Evolutionary conservation across 352 stramenopile species (phyloP).

Genomic region (Globisporangium iwayamae): DNA sequence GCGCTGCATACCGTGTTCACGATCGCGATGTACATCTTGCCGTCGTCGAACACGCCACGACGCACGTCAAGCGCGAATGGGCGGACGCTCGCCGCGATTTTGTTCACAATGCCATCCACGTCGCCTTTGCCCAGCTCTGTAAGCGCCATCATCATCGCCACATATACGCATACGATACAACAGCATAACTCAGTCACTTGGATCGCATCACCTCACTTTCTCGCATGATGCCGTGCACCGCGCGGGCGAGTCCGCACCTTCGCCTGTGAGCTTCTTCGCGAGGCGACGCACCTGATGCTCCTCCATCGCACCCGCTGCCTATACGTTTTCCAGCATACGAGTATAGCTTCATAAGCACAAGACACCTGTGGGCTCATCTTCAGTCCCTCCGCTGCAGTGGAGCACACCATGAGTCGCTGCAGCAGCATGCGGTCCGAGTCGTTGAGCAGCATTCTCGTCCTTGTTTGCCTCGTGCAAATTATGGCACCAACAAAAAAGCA

Average conservation of each 20-base stretch:
- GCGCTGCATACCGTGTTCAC: slow-evolving; percentile 60
- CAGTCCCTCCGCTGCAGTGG: not conserved
- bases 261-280: slow-evolving; percentile 54
- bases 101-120: slow-evolving; percentile 66
- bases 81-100: slow-evolving; percentile 53
- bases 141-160: not conserved
- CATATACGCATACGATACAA: not conserved
- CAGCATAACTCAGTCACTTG: not conserved
- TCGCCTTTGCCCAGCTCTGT: slow-evolving; percentile 46
- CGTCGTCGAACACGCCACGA: slow-evolving; percentile 76
- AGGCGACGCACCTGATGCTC: slow-evolving; percentile 53
- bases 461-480: not conserved
- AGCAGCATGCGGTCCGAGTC: slow-evolving; percentile 73
- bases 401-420: slow-evolving; percentile 65
- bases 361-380: no score
- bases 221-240: not conserved
- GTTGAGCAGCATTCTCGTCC: slow-evolving; percentile 39
- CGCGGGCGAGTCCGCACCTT: slow-evolving; percentile 33
- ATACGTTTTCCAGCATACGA: not conserved
- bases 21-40: slow-evolving; percentile 75
- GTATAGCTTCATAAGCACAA: no score
- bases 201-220: not conserved
- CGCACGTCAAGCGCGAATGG: slow-evolving; percentile 71
- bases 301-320: slow-evolving; percentile 68
- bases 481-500: slow-evolving; percentile 5